Evolutionary conservation across 805 yeast genomes (phyloP).

Genomic region (Kuraishia piskuri): DNA sequence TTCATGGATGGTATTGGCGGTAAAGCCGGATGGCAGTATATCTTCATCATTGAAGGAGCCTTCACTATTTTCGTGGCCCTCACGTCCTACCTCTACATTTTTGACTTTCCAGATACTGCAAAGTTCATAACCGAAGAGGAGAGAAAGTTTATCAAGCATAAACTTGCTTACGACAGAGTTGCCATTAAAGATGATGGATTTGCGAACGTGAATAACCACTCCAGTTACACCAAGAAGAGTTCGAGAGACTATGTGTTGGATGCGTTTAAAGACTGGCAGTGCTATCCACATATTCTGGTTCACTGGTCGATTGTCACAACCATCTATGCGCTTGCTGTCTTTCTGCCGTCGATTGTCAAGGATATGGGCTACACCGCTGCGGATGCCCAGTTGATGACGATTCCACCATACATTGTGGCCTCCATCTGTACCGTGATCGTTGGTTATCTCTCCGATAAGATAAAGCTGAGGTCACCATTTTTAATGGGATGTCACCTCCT

Average conservation of each 20-base stretch:
- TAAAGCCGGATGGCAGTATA: slow-evolving; percentile 41
- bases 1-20: slow-evolving; percentile 24
- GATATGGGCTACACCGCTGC: slow-evolving; percentile 4
- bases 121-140: slow-evolving; percentile 19
- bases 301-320: slow-evolving; percentile 1
- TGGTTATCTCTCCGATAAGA: slow-evolving; percentile 20
- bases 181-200: slow-evolving; percentile 15
- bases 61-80: slow-evolving; percentile 20
- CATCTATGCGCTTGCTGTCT: neutral
- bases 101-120: slow-evolving; percentile 18
- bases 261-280: slow-evolving; percentile 22
- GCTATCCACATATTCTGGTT: neutral
- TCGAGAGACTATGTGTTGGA: slow-evolving; percentile 19
- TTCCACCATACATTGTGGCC: slow-evolving; percentile 19
- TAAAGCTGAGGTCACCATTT: slow-evolving; percentile 22
- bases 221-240: slow-evolving; percentile 22
- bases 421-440: slow-evolving; percentile 19
- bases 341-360: slow-evolving; percentile 2
- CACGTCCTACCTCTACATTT: slow-evolving; percentile 12
- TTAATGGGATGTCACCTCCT: slow-evolving; percentile 17
- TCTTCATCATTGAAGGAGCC: slow-evolving; percentile 40
- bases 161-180: neutral
- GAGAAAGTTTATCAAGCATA: slow-evolving; percentile 17
- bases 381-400: slow-evolving; percentile 3
- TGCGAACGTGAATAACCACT: slow-evolving; percentile 23